Evolutionary conservation across 176 grass and related monocot species (phyloP).

Genomic region (Leersia perrieri): DNA sequence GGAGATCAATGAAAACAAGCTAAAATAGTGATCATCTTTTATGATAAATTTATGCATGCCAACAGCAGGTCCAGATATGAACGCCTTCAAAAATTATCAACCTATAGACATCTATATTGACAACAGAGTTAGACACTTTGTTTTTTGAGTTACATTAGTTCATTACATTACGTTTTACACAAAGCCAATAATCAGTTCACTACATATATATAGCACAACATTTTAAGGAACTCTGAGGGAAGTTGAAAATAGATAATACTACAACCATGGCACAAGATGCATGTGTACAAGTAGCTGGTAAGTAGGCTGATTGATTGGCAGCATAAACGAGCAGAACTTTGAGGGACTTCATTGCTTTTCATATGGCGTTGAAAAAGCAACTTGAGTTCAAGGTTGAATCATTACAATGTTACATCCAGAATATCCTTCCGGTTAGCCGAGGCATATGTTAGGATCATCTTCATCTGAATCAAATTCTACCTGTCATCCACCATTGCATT

Average conservation of each 20-base stretch:
- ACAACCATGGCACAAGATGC: neutral
- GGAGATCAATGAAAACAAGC: neutral
- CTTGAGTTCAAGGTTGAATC: neutral
- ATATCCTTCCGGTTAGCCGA: constrained; percentile 21
- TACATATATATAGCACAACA: neutral
- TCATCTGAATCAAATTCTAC: constrained; percentile 80
- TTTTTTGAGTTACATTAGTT: neutral
- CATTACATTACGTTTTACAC: constrained; percentile 14
- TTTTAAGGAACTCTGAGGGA: neutral
- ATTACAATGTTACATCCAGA: neutral
- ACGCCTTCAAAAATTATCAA: neutral
- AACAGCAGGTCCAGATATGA: neutral
- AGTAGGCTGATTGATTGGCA: neutral
- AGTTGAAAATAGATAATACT: neutral
- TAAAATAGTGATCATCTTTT: neutral
- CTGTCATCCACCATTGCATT: constrained; percentile 32
- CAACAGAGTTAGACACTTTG: neutral
- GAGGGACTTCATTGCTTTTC: neutral
- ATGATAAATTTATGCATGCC: neutral
- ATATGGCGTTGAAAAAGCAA: constrained; percentile 7
- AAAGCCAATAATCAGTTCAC: constrained; percentile 8
- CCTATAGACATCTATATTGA: neutral
- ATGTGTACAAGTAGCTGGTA: neutral
- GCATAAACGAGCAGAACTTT: neutral
- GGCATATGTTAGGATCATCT: constrained; percentile 65